Conservation (phyloP, 2,329 filamentous ascomycete genomes). For the Beauveria bassiana region DNA sequence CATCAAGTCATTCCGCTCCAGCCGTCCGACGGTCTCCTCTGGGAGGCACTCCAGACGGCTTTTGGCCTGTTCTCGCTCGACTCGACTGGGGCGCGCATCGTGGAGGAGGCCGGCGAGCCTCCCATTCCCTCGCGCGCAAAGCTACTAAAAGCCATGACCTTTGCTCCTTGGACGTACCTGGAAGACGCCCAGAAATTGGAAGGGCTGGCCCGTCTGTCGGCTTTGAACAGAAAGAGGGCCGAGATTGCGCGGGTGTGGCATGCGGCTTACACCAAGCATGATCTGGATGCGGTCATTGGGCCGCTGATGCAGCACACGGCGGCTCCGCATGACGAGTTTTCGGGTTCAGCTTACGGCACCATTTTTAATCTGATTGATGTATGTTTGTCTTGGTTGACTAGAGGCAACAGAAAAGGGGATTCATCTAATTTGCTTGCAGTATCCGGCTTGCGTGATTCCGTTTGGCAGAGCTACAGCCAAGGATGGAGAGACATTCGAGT, state of each 20-base stretch:
- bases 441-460: constrained; percentile 42
- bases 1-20: constrained; percentile 34
- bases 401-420: neutral
- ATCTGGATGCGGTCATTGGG: constrained; percentile 43
- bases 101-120: constrained; percentile 11
- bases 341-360: constrained; percentile 36
- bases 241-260: constrained; percentile 32
- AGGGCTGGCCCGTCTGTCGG: constrained; percentile 30
- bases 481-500: constrained; percentile 7
- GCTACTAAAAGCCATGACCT: neutral
- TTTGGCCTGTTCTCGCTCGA: neutral
- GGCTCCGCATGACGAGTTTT: constrained; percentile 43
- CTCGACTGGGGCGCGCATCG: neutral
- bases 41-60: constrained; percentile 6
- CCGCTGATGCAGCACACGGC: constrained; percentile 42
- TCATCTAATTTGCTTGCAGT: constrained; percentile 23
- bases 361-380: constrained; percentile 46
- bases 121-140: constrained; percentile 3
- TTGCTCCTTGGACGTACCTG: constrained; percentile 1
- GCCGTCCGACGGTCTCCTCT: constrained; percentile 16
- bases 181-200: constrained; percentile 21
- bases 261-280: constrained; percentile 30
- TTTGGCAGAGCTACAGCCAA: constrained; percentile 28
- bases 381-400: constrained; percentile 17
- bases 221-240: constrained; percentile 16